These are phyloP conservation scores for Haplographium delicatum DNA, from an alignment of 495 filamentous ascomycete genomes.

Conservation along the genomic window DNA sequence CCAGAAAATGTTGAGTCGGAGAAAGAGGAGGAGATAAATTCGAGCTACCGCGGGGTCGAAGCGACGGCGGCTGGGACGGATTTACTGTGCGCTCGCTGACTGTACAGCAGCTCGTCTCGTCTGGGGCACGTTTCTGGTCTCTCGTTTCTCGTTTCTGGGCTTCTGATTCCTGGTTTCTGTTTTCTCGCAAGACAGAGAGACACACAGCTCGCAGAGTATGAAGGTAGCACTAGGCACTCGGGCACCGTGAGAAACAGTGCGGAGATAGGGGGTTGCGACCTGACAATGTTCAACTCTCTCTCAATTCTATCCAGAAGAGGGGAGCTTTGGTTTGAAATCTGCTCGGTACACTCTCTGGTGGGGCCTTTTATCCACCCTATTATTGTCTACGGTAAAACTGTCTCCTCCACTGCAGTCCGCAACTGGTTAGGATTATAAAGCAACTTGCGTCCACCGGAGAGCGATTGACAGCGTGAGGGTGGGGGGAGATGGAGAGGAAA, in stretches of 20 bases:
- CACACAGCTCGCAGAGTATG: too few relatives aligned
- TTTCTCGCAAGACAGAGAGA: too few relatives aligned
- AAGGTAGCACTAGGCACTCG: too few relatives aligned
- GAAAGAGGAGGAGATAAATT: too few relatives aligned
- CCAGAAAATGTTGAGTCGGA: constrained; percentile 13
- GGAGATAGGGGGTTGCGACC: too few relatives aligned
- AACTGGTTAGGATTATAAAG: constrained; percentile 17
- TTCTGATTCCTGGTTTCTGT: too few relatives aligned
- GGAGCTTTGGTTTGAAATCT: background rate
- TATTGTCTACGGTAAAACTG: constrained; percentile 14
- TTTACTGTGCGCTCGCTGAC: background rate
- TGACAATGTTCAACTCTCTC: too few relatives aligned
- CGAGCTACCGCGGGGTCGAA: constrained; percentile 17
- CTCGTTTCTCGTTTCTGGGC: too few relatives aligned
- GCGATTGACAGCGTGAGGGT: too few relatives aligned
- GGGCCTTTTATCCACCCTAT: constrained; percentile 14
- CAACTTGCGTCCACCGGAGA: constrained; percentile 14
- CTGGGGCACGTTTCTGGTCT: constrained; percentile 9
- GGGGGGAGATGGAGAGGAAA: too few relatives aligned
- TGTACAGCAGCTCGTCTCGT: background rate
- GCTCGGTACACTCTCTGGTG: background rate
- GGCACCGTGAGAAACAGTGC: too few relatives aligned
- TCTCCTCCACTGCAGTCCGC: constrained; percentile 1
- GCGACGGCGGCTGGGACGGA: constrained; percentile 1
- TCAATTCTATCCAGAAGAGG: background rate